These are phyloP conservation scores for Colletotrichum sp. DNA, from an alignment of 2,329 filamentous ascomycete genomes.

Conservation along the genomic window DNA sequence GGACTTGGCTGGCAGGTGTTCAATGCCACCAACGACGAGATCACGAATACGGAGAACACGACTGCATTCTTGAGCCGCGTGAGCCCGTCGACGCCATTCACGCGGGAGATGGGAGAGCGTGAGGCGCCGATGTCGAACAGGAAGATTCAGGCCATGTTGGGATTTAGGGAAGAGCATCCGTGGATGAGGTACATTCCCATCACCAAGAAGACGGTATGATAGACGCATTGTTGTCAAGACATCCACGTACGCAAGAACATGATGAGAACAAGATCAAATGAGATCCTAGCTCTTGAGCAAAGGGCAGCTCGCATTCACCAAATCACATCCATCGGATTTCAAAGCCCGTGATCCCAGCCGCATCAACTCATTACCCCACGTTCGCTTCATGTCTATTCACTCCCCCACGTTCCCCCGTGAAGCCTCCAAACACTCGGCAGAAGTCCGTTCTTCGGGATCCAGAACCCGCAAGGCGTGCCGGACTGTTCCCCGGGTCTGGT, in stretches of 20 bases:
- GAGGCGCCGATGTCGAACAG: conserved; percentile 66
- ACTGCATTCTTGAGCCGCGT: conserved; percentile 54
- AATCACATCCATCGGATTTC: not conserved
- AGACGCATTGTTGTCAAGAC: not conserved
- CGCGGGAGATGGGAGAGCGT: conserved; percentile 59
- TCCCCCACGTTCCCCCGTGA: not conserved
- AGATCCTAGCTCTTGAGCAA: not conserved
- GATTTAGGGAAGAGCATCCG: conserved; percentile 63
- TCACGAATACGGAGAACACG: conserved; percentile 59
- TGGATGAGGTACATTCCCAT: conserved; percentile 42
- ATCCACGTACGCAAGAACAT: not conserved
- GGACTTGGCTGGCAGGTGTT: conserved; percentile 68
- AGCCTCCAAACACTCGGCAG: not conserved
- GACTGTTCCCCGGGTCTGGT: not conserved
- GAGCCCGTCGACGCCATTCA: conserved; percentile 55
- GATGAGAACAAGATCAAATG: not conserved
- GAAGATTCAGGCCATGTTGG: conserved; percentile 64
- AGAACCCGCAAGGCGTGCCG: not conserved
- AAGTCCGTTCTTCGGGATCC: not conserved
- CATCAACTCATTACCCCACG: not conserved
- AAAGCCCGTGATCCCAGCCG: not conserved
- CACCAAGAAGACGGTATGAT: not conserved
- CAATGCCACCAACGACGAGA: conserved; percentile 68
- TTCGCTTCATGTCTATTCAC: not conserved
- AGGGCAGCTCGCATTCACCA: accelerated